Evolutionary conservation across 2,329 filamentous ascomycete species (phyloP).

Genomic region (Salinomyces thailandicus): DNA sequence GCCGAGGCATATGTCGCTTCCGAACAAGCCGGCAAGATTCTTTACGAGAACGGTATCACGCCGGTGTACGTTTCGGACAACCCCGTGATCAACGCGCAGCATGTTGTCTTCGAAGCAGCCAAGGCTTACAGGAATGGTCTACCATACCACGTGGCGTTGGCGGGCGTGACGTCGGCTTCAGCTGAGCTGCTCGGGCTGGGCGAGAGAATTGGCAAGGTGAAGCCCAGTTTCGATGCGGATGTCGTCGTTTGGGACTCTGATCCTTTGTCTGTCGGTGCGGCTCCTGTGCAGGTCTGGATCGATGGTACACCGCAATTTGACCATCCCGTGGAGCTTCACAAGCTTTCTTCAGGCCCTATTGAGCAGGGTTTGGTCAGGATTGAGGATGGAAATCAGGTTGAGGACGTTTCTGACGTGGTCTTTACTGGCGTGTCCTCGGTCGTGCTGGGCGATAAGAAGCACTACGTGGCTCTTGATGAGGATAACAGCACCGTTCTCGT

Average conservation of each 20-base stretch:
- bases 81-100: conserved; percentile 58
- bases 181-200: conserved; percentile 32
- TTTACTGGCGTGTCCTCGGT: conserved; percentile 49
- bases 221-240: conserved; percentile 33
- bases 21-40: conserved; percentile 54
- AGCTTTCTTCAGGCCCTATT: conserved; percentile 35
- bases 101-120: conserved; percentile 51
- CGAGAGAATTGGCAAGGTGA: conserved; percentile 31
- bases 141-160: conserved; percentile 32
- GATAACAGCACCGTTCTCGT: conserved; percentile 33
- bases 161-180: conserved; percentile 30
- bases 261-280: conserved; percentile 30
- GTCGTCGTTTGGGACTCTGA: conserved; percentile 36
- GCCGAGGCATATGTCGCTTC: conserved; percentile 54
- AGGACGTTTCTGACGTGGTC: conserved; percentile 32
- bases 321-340: conserved; percentile 40
- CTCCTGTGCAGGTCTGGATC: conserved; percentile 34
- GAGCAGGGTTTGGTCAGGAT: conserved; percentile 32
- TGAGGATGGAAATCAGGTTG: conserved; percentile 28
- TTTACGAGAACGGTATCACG: conserved; percentile 55
- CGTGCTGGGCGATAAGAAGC: conserved; percentile 30
- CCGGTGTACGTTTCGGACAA: conserved; percentile 62
- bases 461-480: neutral
- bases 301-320: conserved; percentile 43
- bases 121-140: conserved; percentile 34